Evolutionary conservation across 2,329 filamentous ascomycete genomes (phyloP).

Genomic region (Aspergillus arachidicola): DNA sequence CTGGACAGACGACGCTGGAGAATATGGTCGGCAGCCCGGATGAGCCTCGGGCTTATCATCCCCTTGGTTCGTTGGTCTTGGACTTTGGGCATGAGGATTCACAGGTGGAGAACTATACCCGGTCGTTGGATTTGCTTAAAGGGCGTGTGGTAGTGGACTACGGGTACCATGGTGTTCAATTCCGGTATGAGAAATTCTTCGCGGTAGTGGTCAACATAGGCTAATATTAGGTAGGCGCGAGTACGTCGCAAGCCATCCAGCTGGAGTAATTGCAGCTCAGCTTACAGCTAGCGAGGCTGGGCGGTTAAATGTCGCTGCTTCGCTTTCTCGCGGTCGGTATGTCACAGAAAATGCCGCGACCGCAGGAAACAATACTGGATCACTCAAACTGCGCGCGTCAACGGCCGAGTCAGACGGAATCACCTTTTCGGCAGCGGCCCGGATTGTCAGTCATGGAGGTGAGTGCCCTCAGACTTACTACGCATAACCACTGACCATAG

Average conservation of each 20-base stretch:
- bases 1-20: neutral
- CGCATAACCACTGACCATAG: neutral
- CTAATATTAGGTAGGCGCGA: slow-evolving; percentile 12
- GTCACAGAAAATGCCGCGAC: neutral
- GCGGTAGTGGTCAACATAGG: neutral
- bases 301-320: neutral
- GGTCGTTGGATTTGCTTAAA: slow-evolving; percentile 11
- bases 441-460: slow-evolving; percentile 1
- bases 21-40: slow-evolving; percentile 13
- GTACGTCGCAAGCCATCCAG: slow-evolving; percentile 17
- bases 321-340: slow-evolving; percentile 4
- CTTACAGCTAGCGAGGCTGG: slow-evolving; percentile 6
- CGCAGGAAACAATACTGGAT: neutral
- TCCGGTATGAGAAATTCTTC: neutral
- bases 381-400: slow-evolving; percentile 1
- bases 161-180: slow-evolving; percentile 5
- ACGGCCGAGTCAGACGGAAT: slow-evolving; percentile 3
- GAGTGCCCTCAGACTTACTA: fast-evolving
- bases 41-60: slow-evolving; percentile 15
- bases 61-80: slow-evolving; percentile 12
- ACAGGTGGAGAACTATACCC: slow-evolving; percentile 6
- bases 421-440: neutral
- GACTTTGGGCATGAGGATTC: slow-evolving; percentile 10
- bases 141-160: slow-evolving; percentile 12
- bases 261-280: slow-evolving; percentile 10